phyloP scores from a whole-genome alignment of 2,329 filamentous ascomycete genomes.

The Pezicula rhizophila region DNA sequence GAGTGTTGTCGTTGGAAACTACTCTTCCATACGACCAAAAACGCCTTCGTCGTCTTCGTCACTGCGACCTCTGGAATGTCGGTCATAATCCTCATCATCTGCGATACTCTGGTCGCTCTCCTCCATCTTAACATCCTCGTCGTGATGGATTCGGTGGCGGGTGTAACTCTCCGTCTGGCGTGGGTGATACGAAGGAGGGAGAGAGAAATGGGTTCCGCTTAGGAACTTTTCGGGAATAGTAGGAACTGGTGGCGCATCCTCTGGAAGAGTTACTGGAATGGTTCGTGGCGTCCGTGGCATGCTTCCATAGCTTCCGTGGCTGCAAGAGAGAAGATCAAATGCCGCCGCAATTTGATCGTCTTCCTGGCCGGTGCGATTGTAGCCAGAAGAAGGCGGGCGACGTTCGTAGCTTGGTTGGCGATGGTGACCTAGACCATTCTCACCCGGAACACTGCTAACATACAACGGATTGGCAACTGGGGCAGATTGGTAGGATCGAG shows the following conservation, averaged over 20 bases:
- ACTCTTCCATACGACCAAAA: constrained; percentile 95
- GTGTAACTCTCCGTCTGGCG: constrained; percentile 61
- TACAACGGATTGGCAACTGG: constrained; percentile 47
- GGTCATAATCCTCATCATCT: constrained; percentile 60
- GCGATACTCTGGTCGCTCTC: constrained; percentile 56
- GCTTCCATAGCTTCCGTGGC: constrained; percentile 51
- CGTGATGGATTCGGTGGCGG: constrained; percentile 45
- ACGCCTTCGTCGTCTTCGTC: constrained; percentile 94
- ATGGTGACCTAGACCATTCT: constrained; percentile 38
- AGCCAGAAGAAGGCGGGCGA: constrained; percentile 74
- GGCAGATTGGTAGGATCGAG: constrained; percentile 75
- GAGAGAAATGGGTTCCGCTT: constrained; percentile 51
- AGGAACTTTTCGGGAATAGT: constrained; percentile 77
- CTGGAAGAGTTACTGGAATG: constrained; percentile 58
- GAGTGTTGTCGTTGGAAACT: constrained; percentile 24
- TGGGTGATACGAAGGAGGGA: constrained; percentile 51
- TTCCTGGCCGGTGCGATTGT: constrained; percentile 69
- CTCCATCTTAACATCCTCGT: constrained; percentile 62
- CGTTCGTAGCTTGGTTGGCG: constrained; percentile 71
- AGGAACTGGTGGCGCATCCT: constrained; percentile 81
- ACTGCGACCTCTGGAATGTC: constrained; percentile 55
- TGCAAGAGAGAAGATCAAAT: constrained; percentile 84
- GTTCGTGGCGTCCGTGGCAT: constrained; percentile 51
- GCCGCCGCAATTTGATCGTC: constrained; percentile 83
- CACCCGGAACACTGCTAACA: constrained; percentile 44